Evolutionary conservation across 2,329 filamentous ascomycete genomes (phyloP).

Genomic region (Diplodia sapinea): DNA sequence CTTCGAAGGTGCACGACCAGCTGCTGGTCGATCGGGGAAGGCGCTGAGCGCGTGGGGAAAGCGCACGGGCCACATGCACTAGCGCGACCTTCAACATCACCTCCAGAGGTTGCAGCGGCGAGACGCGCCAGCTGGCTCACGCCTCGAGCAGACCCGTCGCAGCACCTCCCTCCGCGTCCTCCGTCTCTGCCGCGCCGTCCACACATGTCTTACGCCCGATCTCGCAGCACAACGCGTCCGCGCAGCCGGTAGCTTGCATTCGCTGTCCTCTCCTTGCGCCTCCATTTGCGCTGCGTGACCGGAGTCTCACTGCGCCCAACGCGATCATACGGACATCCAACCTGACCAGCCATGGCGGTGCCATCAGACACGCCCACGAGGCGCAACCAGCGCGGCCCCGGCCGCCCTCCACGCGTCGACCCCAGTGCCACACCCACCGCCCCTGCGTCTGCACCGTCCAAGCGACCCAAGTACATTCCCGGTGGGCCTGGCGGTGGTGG

Average conservation of each 20-base stretch:
- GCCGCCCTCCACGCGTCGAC: slow-evolving; percentile 27
- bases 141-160: slow-evolving; percentile 21
- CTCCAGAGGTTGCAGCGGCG: slow-evolving; percentile 7
- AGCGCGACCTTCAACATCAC: slow-evolving; percentile 24
- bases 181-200: slow-evolving; percentile 2
- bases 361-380: slow-evolving; percentile 29
- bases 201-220: slow-evolving; percentile 29
- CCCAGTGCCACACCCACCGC: slow-evolving; percentile 33
- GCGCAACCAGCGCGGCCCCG: slow-evolving; percentile 30
- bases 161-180: neutral
- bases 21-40: slow-evolving; percentile 1
- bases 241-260: slow-evolving; percentile 32
- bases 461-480: slow-evolving; percentile 71
- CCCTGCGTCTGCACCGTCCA: slow-evolving; percentile 50
- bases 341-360: slow-evolving; percentile 24
- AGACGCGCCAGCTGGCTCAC: slow-evolving; percentile 28
- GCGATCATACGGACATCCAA: slow-evolving; percentile 16
- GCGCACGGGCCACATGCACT: slow-evolving; percentile 5
- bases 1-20: slow-evolving; percentile 26
- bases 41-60: slow-evolving; percentile 20
- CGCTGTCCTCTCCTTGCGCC: slow-evolving; percentile 31
- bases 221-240: slow-evolving; percentile 28
- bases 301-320: slow-evolving; percentile 27
- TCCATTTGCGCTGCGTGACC: slow-evolving; percentile 30
- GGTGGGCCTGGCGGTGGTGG: slow-evolving; percentile 87